Evolutionary conservation across 768 basidiomycete genomes (phyloP).

Genomic region (Gymnopilus junonius): DNA sequence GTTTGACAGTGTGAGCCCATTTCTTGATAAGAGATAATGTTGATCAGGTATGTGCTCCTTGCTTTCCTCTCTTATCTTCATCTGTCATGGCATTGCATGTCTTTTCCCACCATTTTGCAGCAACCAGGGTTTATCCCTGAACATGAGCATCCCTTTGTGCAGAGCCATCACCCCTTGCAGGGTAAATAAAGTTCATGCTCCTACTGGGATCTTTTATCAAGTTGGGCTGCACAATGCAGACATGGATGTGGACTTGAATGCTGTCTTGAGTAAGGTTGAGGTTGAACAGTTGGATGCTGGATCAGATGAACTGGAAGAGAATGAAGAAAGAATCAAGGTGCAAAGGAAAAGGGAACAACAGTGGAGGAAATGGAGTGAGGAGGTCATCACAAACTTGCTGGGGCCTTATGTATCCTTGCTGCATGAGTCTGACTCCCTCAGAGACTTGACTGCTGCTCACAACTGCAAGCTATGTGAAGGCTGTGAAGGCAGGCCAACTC

Average conservation of each 20-base stretch:
- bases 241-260: background rate
- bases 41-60: background rate
- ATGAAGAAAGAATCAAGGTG: background rate
- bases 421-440: background rate
- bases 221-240: background rate
- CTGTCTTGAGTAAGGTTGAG: background rate
- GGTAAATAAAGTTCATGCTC: background rate
- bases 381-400: slow-evolving; percentile 8
- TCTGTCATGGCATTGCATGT: background rate
- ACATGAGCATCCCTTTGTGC: background rate
- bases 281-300: background rate
- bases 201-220: background rate
- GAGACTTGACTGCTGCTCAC: background rate
- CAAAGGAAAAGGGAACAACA: slow-evolving; percentile 5
- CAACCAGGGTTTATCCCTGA: background rate
- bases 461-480: background rate
- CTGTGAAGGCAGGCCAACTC: background rate
- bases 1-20: background rate
- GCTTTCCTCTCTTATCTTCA: background rate
- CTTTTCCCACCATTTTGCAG: background rate
- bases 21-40: background rate
- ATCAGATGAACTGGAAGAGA: background rate
- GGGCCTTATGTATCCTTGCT: slow-evolving; percentile 10
- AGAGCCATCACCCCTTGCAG: background rate
- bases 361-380: slow-evolving; percentile 13